Percentiles rank a stretch among this genome's conserved stretches.
Conservation (phyloP, 768 basidiomycete genomes). For the Dentipellis sp. region DNA sequence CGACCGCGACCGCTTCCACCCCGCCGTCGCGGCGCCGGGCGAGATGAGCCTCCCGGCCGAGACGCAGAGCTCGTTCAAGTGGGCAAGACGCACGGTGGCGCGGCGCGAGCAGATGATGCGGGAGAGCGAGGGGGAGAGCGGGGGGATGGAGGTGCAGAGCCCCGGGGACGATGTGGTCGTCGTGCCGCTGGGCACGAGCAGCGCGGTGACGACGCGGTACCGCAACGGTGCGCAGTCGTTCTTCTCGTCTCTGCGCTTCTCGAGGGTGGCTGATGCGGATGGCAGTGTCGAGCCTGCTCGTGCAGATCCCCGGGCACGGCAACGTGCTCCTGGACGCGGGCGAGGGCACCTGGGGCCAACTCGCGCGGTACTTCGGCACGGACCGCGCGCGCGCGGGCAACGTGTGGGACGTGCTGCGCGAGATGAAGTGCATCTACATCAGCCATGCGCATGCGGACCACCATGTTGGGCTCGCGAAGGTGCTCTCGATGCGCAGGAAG, state of each 20-base stretch:
- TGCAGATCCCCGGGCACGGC: slow-evolving; percentile 65
- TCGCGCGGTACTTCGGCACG: slow-evolving; percentile 66
- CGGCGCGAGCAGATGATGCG: slow-evolving; percentile 10
- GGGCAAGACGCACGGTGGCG: slow-evolving; percentile 24
- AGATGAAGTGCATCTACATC: slow-evolving; percentile 73
- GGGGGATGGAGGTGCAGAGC: not conserved
- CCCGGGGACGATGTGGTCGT: slow-evolving; percentile 60
- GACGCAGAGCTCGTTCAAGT: slow-evolving; percentile 31
- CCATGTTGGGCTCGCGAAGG: slow-evolving; percentile 70
- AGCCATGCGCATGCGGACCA: slow-evolving; percentile 93
- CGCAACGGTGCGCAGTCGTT: slow-evolving; percentile 65
- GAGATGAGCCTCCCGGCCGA: slow-evolving; percentile 19
- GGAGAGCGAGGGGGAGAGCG: not conserved
- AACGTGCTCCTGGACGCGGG: slow-evolving; percentile 82
- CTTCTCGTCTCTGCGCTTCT: too few relatives aligned
- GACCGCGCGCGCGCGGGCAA: slow-evolving; percentile 25
- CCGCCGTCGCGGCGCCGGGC: slow-evolving; percentile 2
- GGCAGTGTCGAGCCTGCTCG: slow-evolving; percentile 70
- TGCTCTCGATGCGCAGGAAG: slow-evolving; percentile 61
- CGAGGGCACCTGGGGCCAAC: slow-evolving; percentile 90
- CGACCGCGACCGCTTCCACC: slow-evolving; percentile 12
- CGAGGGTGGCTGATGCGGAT: too few relatives aligned
- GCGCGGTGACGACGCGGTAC: slow-evolving; percentile 76
- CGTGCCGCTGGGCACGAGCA: slow-evolving; percentile 82
- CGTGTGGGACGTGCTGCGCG: slow-evolving; percentile 53